phyloP scores from a whole-genome alignment of 2,329 filamentous ascomycete species.

The Elsinoe ampelina region DNA sequence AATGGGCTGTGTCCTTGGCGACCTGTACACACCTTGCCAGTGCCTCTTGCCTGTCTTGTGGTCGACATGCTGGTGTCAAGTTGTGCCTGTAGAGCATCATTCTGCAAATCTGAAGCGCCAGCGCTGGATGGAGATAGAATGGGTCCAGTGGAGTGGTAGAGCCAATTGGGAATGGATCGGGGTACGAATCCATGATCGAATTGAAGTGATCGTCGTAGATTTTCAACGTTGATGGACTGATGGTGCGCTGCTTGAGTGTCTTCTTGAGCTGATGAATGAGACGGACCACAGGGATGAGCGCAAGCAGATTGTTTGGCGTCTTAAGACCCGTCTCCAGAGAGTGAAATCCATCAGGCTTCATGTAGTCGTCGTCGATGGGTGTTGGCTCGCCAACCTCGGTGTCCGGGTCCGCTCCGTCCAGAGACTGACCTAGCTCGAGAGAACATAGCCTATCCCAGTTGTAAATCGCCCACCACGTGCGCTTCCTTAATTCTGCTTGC shows the following conservation, averaged over 20 bases:
- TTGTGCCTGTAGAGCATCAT: slow-evolving; percentile 84
- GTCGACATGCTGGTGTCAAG: slow-evolving; percentile 60
- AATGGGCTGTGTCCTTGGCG: slow-evolving; percentile 66
- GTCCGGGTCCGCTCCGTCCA: slow-evolving; percentile 77
- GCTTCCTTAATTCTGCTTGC: slow-evolving; percentile 75
- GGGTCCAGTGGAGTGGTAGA: slow-evolving; percentile 62
- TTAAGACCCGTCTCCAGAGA: slow-evolving; percentile 32
- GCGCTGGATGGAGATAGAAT: slow-evolving; percentile 62
- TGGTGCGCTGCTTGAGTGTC: slow-evolving; percentile 56
- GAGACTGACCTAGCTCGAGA: slow-evolving; percentile 69
- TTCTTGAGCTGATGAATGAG: slow-evolving; percentile 65
- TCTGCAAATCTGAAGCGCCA: slow-evolving; percentile 73
- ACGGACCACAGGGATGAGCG: slow-evolving; percentile 72
- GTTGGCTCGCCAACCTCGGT: slow-evolving; percentile 76
- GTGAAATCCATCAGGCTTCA: slow-evolving; percentile 45
- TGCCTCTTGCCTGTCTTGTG: slow-evolving; percentile 58
- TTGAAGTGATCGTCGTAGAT: slow-evolving; percentile 74
- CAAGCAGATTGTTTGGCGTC: slow-evolving; percentile 62
- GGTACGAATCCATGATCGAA: slow-evolving; percentile 65
- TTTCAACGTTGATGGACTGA: slow-evolving; percentile 59
- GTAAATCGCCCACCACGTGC: slow-evolving; percentile 93
- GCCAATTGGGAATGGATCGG: slow-evolving; percentile 59
- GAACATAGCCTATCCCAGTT: slow-evolving; percentile 74
- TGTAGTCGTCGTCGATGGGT: slow-evolving; percentile 69
- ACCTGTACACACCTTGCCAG: slow-evolving; percentile 67